phyloP scores from a whole-genome alignment of 306 rosid species.

The Cercis canadensis region DNA sequence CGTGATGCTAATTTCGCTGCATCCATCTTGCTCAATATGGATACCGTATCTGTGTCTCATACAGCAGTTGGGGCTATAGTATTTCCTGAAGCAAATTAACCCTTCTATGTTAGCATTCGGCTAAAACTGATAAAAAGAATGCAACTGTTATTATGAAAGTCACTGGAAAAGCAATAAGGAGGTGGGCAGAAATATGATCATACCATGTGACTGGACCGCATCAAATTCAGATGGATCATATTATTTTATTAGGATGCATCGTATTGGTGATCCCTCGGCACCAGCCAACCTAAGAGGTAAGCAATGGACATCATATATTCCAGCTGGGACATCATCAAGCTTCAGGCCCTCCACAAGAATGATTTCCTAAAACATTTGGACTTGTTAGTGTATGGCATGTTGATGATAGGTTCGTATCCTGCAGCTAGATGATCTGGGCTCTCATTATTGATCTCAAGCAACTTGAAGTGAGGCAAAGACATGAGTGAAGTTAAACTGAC shows the following conservation, averaged over 20 bases:
- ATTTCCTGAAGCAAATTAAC: conserved; percentile 38
- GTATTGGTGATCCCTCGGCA: conserved; percentile 64
- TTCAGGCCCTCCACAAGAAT: conserved; percentile 68
- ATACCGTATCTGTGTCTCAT: not conserved
- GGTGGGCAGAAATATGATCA: not conserved
- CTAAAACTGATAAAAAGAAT: conserved; percentile 11
- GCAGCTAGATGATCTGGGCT: not conserved
- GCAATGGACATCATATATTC: conserved; percentile 56
- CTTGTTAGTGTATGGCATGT: not conserved
- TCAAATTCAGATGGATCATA: not conserved
- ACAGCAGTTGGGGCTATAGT: not conserved
- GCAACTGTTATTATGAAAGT: conserved; percentile 7
- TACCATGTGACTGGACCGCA: too few relatives aligned
- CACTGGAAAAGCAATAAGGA: not conserved
- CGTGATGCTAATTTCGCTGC: conserved; percentile 22
- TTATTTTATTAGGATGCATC: conserved; percentile 65
- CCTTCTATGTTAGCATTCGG: conserved; percentile 4
- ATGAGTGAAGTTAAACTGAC: too few relatives aligned
- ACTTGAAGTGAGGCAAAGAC: too few relatives aligned
- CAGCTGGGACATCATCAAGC: conserved; percentile 51
- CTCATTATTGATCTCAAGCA: too few relatives aligned
- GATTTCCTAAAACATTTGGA: conserved; percentile 49
- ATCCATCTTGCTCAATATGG: conserved; percentile 23
- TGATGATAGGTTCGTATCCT: not conserved
- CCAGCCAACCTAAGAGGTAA: conserved; percentile 60